These are phyloP conservation scores for Alternaria gansuensis DNA, from an alignment of 2,329 filamentous ascomycete genomes.

Conservation along the genomic window DNA sequence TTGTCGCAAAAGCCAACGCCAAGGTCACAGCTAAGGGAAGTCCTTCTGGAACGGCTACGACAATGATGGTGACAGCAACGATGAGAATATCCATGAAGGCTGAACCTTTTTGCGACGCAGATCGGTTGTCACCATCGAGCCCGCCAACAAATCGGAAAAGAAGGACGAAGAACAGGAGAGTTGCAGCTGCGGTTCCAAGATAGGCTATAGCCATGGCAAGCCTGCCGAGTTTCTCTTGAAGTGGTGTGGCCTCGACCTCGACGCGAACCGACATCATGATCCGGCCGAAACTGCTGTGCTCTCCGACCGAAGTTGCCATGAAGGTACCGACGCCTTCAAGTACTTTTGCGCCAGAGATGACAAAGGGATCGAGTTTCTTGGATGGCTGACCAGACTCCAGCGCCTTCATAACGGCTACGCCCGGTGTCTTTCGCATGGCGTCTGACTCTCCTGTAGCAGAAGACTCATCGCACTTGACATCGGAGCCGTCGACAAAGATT, in stretches of 20 bases:
- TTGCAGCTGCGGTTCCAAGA: slow-evolving; percentile 56
- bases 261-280: slow-evolving; percentile 66
- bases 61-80: slow-evolving; percentile 55
- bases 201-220: slow-evolving; percentile 63
- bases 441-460: slow-evolving; percentile 78
- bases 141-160: slow-evolving; percentile 52
- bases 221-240: slow-evolving; percentile 63
- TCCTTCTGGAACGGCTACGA: slow-evolving; percentile 55
- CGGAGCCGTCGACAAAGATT: slow-evolving; percentile 71
- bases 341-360: slow-evolving; percentile 66
- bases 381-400: slow-evolving; percentile 61
- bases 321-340: slow-evolving; percentile 63
- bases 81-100: slow-evolving; percentile 56
- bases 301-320: slow-evolving; percentile 64
- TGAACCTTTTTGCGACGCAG: slow-evolving; percentile 44
- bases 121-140: slow-evolving; percentile 39
- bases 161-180: slow-evolving; percentile 52
- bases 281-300: slow-evolving; percentile 64
- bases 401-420: slow-evolving; percentile 66
- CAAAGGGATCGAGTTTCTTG: slow-evolving; percentile 69
- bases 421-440: slow-evolving; percentile 71
- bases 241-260: slow-evolving; percentile 62
- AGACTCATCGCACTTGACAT: slow-evolving; percentile 75
- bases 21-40: slow-evolving; percentile 50
- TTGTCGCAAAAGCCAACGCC: slow-evolving; percentile 50